Evolutionary conservation across 2,329 filamentous ascomycete species (phyloP), one percentile per base, ranked within the genome.

Genomic region (Diaporthe sp.): DNA sequence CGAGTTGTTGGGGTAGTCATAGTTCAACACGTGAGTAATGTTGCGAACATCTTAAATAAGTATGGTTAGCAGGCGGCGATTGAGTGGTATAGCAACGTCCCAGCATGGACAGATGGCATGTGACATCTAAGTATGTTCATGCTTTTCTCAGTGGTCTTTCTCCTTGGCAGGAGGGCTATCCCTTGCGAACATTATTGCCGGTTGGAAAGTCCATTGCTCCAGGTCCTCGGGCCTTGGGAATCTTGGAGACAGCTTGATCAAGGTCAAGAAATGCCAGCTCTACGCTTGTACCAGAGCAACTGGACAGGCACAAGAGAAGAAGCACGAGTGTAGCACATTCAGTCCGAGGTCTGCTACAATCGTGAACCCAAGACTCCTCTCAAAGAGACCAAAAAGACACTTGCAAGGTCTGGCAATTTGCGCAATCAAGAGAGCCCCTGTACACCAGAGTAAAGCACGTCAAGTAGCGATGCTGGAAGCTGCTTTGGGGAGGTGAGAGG

Each of bases 1-100:
- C 82, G 97, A 92, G 87, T 98, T 98, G 90, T 98, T 98, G 85
- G 96, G 96, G 87, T 98, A 98, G 86, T 98, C 97, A 94, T 98
- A 98, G 92, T 98, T 98, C 88, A 99, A 91, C 87, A 99, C 97
- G 89, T 99, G 97, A 87, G 97, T 98, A 89, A 99, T 99, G 91
- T 99, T 97, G 89, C 96, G 96, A 89, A 99, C 97, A 94, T 99
- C 97, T 98, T 98, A 84, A 82, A 88, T 85, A 88, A 84, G 90
- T 86, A 91, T 68, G 90, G 94, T 97, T 97, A 97, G 95, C 88
- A 90, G 88, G 86, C 87, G 88, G 89, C 85, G 85, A 82, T 84
- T 84, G 81, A 82, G 80, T 82, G 82, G 84, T 86, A 88, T 89
- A 89, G 89, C 89, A 92, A 90, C 86, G 85, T 87, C 90, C 89